These are phyloP conservation scores for Stephania japonica DNA, from an alignment of 164 flowering plant species.

Conservation along the genomic window DNA sequence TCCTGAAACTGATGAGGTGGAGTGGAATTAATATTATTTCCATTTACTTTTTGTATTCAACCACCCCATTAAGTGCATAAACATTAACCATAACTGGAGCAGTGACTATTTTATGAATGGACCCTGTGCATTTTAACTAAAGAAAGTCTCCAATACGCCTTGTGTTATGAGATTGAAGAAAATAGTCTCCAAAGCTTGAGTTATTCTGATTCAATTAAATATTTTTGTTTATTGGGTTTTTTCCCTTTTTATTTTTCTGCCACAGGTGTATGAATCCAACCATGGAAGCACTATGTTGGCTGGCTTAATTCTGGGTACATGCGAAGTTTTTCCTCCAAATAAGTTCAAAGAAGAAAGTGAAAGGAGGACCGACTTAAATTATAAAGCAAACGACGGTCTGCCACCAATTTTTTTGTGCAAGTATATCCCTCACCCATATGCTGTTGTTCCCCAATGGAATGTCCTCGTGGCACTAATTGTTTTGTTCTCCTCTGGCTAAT, in stretches of 20 bases:
- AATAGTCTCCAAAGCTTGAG: not conserved
- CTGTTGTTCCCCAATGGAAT: not conserved
- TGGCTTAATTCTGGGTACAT: conserved; percentile 54
- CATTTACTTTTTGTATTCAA: not conserved
- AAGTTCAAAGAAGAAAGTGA: conserved; percentile 48
- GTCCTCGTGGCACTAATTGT: too few relatives aligned
- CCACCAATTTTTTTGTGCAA: conserved; percentile 55
- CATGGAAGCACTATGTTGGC: conserved; percentile 37
- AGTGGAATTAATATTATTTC: not conserved
- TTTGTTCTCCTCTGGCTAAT: not conserved
- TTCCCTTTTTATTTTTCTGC: conserved; percentile 7
- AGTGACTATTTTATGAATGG: not conserved
- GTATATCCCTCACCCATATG: conserved; percentile 28
- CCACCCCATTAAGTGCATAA: too few relatives aligned
- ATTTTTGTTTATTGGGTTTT: conserved; percentile 1
- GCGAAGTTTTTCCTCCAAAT: conserved; percentile 55
- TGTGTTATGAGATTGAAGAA: not conserved
- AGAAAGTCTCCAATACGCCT: not conserved
- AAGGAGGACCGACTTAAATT: conserved; percentile 29
- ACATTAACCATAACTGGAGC: too few relatives aligned
- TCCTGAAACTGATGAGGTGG: conserved; percentile 67
- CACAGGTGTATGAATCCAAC: conserved; percentile 66
- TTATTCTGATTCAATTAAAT: not conserved
- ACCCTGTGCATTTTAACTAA: not conserved
- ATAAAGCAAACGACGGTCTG: conserved; percentile 21